Evolutionary conservation across 23 red algal species (phyloP).

Genomic region (Agarophyton chilense): DNA sequence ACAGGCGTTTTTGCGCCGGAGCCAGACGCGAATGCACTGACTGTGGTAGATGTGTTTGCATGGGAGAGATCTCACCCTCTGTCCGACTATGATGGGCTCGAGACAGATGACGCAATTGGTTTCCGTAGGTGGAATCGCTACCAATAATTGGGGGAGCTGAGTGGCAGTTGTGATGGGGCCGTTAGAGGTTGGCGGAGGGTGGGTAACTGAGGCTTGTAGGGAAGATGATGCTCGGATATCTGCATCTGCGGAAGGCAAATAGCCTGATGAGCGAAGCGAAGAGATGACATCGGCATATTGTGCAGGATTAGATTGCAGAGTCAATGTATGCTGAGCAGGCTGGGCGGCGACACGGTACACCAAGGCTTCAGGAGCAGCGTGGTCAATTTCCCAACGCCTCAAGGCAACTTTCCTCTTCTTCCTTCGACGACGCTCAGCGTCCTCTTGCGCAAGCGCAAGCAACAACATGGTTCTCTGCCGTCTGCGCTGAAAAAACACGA

Average conservation of each 20-base stretch:
- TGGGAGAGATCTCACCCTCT: slow-evolving; percentile 26
- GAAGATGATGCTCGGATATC: too few species aligned
- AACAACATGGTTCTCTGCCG: slow-evolving; percentile 42
- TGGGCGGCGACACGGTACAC: slow-evolving; percentile 21
- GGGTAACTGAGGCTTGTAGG: background rate
- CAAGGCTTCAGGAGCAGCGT: slow-evolving; percentile 36
- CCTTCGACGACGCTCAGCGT: slow-evolving; percentile 61
- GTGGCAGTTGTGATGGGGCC: background rate
- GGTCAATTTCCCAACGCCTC: slow-evolving; percentile 63
- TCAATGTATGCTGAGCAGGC: background rate
- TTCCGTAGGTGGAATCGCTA: background rate
- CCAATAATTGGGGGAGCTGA: background rate
- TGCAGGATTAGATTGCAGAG: slow-evolving; percentile 13
- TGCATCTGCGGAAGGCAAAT: slow-evolving; percentile 2
- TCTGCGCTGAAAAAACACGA: slow-evolving; percentile 53
- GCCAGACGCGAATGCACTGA: slow-evolving; percentile 70
- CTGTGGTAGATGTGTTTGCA: slow-evolving; percentile 68
- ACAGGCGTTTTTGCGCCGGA: slow-evolving; percentile 65
- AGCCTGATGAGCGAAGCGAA: background rate
- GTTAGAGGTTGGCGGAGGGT: background rate
- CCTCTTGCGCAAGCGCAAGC: slow-evolving; percentile 51
- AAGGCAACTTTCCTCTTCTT: slow-evolving; percentile 58
- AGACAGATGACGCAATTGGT: slow-evolving; percentile 68
- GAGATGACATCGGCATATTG: slow-evolving; percentile 17
- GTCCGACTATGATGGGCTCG: slow-evolving; percentile 52